Percentiles rank a stretch among this genome's conserved stretches.
phyloP scores from a whole-genome alignment of 2,329 filamentous ascomycete genomes.

The Stemphylium beticola region DNA sequence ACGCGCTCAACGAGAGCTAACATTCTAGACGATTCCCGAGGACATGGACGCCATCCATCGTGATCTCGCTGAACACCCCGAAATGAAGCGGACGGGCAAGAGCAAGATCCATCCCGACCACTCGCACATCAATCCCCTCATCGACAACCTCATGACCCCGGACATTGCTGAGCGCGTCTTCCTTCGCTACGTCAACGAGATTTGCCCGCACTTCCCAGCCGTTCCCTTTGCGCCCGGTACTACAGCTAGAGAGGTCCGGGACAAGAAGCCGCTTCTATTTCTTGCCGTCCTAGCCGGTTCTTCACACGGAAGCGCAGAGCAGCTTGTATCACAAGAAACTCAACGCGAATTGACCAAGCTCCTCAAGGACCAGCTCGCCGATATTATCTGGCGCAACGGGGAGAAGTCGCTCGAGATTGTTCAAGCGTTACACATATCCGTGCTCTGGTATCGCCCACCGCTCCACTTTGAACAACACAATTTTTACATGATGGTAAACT shows the following conservation, averaged over 20 bases:
- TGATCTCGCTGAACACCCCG: conserved; percentile 44
- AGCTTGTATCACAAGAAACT: conserved; percentile 56
- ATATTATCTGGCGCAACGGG: conserved; percentile 74
- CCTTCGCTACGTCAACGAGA: conserved; percentile 60
- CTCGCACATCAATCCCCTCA: conserved; percentile 45
- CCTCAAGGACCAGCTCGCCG: conserved; percentile 74
- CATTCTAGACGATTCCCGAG: conserved; percentile 42
- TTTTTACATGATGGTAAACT: conserved; percentile 86
- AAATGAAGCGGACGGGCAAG: conserved; percentile 41
- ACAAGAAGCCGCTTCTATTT: conserved; percentile 65
- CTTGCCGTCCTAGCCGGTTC: conserved; percentile 63
- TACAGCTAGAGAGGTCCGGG: conserved; percentile 61
- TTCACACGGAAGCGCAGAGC: conserved; percentile 53
- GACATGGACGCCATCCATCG: conserved; percentile 48
- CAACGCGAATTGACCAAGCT: conserved; percentile 71
- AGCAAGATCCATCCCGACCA: conserved; percentile 43
- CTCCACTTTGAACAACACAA: conserved; percentile 85
- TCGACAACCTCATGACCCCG: conserved; percentile 58
- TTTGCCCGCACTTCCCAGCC: conserved; percentile 63
- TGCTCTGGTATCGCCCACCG: conserved; percentile 86
- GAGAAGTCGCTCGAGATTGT: conserved; percentile 84
- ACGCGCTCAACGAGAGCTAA: conserved; percentile 3
- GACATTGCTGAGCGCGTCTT: conserved; percentile 64
- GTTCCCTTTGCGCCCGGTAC: conserved; percentile 63
- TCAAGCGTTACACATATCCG: conserved; percentile 75